Evolutionary conservation across 345 rosid genomes (phyloP), one percentile per base, ranked within the genome.

Genomic region (Eucalyptus polyanthemos): DNA sequence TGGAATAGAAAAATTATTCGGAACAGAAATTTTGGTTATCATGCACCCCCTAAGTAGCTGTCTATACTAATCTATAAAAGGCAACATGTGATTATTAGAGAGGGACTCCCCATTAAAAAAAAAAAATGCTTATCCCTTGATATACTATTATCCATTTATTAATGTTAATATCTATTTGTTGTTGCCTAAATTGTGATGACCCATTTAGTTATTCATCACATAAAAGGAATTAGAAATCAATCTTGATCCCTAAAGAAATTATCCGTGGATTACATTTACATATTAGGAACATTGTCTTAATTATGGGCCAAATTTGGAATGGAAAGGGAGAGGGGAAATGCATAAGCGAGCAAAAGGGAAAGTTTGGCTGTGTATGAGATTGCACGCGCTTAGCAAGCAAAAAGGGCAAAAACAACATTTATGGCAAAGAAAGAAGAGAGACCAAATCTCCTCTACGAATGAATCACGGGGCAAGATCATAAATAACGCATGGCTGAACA

Each of bases 51-150:
- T 67, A 4, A 31, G 80, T 37, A 15, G 5, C 17, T n/a, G 37
- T 14, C 21, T n/a, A 15, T n/a, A 67, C 3, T n/a, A 67, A 4
- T 17, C 6, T 15, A 67, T 31, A n/a, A n/a, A 67, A 67, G 21
- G 22, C 3, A 0, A 31, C 6, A 0, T 8, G 22, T 67, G 19
- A 31, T 15, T 31, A 31, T 67, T n/a, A 31, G 1, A 16, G 40
- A 67, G 16, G 80, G 40, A 67, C 13, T 56, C 22, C 40, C 2
- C 80, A 67, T 67, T 17, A 9, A 3, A 21, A 56, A 56, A 21
- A 56, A 56, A 4, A 31, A 31, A 14, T 1, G 3, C 3, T 8
- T 67, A 31, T 69, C 19, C 6, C 40, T 16, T 15, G 10, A 15
- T 15, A 34, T 31, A 3, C 42, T 31, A 0, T 16, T 31, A 69